A percentile compares a stretch with the other conserved stretches of the same genome.
phyloP scores from a whole-genome alignment of 176 grass and related monocot genomes.

The Oropetium thomaeum region DNA sequence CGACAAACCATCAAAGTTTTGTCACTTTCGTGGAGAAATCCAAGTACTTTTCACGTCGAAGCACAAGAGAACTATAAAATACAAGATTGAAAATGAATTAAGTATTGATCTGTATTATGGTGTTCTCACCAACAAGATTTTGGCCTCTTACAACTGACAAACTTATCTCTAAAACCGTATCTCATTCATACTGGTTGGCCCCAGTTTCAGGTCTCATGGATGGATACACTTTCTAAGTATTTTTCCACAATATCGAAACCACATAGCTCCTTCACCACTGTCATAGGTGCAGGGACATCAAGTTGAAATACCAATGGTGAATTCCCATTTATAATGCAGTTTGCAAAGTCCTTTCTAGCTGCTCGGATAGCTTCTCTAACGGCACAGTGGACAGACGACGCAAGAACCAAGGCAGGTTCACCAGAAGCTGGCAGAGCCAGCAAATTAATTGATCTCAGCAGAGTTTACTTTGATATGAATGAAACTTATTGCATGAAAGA shows the following conservation, averaged over 20 bases:
- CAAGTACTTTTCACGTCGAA: no score
- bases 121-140: no score
- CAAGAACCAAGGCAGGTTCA: conserved; percentile 69
- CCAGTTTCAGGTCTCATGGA: neutral
- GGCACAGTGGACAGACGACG: conserved; percentile 68
- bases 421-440: conserved; percentile 50
- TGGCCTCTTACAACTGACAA: no score
- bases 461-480: neutral
- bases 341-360: conserved; percentile 44
- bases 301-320: conserved; percentile 40
- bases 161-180: no score
- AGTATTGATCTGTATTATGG: no score
- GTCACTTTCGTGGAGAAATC: no score
- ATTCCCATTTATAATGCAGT: neutral
- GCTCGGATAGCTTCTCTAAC: conserved; percentile 57
- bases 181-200: no score
- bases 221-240: conserved; percentile 37
- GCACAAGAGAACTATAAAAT: no score
- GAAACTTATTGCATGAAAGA: neutral
- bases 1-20: no score
- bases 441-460: conserved; percentile 7
- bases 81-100: no score
- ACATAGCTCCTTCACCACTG: conserved; percentile 62
- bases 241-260: conserved; percentile 72
- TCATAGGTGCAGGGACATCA: conserved; percentile 73